phyloP scores from a whole-genome alignment of 768 basidiomycete genomes.

The Rhodotorula kratochvilovae region DNA sequence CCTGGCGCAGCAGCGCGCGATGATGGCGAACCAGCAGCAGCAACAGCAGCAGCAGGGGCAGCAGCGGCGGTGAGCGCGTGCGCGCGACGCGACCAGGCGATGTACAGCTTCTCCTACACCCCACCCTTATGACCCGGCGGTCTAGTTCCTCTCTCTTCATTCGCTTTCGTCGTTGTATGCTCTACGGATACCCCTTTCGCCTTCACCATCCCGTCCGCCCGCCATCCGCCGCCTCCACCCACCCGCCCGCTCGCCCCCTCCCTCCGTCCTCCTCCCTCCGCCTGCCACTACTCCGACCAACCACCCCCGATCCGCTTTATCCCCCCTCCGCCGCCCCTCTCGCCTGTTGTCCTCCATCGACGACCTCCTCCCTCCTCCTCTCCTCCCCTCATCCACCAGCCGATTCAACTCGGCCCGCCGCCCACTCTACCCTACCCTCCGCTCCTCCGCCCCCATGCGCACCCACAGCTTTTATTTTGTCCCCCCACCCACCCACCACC shows the following conservation, averaged over 20 bases:
- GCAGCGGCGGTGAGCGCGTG: no score
- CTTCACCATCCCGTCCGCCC: no score
- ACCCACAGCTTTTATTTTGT: no score
- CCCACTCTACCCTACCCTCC: no score
- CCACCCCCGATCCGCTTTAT: background rate
- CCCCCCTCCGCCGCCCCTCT: no score
- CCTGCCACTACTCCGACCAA: no score
- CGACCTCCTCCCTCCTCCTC: background rate
- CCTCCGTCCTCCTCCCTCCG: background rate
- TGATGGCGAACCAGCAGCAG: conserved; percentile 6
- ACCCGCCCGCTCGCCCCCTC: background rate
- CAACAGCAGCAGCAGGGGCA: background rate
- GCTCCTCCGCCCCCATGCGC: no score
- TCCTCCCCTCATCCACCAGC: background rate
- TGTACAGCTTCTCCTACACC: background rate
- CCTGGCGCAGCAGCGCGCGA: conserved; percentile 5
- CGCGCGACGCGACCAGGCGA: no score
- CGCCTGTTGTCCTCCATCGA: no score
- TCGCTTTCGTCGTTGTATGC: background rate
- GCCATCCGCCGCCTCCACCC: background rate
- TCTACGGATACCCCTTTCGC: background rate
- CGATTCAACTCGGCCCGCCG: no score
- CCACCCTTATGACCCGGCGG: no score
- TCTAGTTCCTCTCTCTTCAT: background rate
- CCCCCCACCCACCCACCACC: no score